Evolutionary conservation across 2,329 filamentous ascomycete genomes (phyloP), one percentile per base, ranked within the genome.

Genomic region (Aspergillus viridinutans): DNA sequence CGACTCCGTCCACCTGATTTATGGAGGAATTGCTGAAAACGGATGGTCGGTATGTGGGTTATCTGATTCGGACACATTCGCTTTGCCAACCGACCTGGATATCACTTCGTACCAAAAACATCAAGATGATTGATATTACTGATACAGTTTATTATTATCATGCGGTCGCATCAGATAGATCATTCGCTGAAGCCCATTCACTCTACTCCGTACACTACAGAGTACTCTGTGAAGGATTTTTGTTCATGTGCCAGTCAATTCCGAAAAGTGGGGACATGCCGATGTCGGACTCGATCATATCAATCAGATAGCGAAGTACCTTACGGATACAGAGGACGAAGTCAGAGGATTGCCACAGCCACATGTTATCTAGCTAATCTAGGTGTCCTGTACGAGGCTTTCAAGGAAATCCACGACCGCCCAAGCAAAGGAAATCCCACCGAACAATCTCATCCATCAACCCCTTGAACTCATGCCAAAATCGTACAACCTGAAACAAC

Each of bases 281-380:
- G 56, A 58, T 58, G 49, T 60, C 56, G 58, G 56, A 28, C 20
- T 43, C 7, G 56, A 60, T 60, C 58, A 60, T 60, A 60, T 60
- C 58, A 60, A 60, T 60, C 58, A 58, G 54, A 56, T 58, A 47
- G 43, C 32, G 6, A 17, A 38, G 32, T n/a, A 42, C 42, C 8
- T 10, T 29, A 10, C 9, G 42, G 20, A 40, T n/a, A 40, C 35
- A 7, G 9, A n/a, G 5, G 8, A 43, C 40, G 20, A 12, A 43
- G 40, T 43, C n/a, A 38, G n/a, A n/a, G n/a, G n/a, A n/a, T n/a
- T n/a, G 4, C 32, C 14, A 7, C 29, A 32, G 29, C 12, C 29
- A 32, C 29, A 14, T 32, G 12, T 12, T 32, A 32, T 32, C 29
- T 32, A 32, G 29, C 14, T 35, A 14, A 35, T 35, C 32, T 38